Conservation (phyloP, 257 asterid genomes). For the Capsicum rhomboideum region DNA sequence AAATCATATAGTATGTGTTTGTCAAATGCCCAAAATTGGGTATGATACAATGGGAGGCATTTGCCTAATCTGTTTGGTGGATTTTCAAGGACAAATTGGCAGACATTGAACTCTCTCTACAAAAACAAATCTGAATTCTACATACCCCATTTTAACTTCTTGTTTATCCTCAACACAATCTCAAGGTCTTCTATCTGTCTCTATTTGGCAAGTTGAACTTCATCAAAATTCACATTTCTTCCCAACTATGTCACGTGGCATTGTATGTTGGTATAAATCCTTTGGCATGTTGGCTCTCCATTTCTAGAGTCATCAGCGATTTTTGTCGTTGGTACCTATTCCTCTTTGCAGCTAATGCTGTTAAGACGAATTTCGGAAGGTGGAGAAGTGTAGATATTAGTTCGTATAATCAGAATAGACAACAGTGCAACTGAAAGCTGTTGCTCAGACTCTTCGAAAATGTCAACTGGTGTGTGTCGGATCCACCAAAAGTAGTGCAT, state of each 20-base stretch:
- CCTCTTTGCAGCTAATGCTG: constrained; percentile 91
- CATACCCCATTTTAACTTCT: constrained; percentile 20
- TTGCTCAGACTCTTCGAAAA: neutral
- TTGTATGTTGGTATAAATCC: constrained; percentile 76
- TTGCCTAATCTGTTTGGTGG: neutral
- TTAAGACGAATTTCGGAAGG: neutral
- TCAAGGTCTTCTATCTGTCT: constrained; percentile 16
- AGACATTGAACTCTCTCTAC: constrained; percentile 21
- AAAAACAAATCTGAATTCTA: constrained; percentile 17
- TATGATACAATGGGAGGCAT: constrained; percentile 28
- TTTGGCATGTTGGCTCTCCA: constrained; percentile 99
- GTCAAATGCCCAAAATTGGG: constrained; percentile 36
- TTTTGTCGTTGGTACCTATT: constrained; percentile 81
- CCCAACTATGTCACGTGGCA: constrained; percentile 33
- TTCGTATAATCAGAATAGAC: neutral
- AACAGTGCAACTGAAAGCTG: neutral
- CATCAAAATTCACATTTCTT: constrained; percentile 9
- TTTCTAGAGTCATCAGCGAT: constrained; percentile 77
- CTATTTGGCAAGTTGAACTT: constrained; percentile 11
- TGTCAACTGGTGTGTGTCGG: neutral
- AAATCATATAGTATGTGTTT: neutral
- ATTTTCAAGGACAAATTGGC: constrained; percentile 2
- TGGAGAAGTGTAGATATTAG: neutral
- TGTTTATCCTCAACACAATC: constrained; percentile 3
- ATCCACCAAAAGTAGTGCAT: neutral